Conservation (phyloP, 139 green algal species). For the Chlamydomonas applanata region DNA sequence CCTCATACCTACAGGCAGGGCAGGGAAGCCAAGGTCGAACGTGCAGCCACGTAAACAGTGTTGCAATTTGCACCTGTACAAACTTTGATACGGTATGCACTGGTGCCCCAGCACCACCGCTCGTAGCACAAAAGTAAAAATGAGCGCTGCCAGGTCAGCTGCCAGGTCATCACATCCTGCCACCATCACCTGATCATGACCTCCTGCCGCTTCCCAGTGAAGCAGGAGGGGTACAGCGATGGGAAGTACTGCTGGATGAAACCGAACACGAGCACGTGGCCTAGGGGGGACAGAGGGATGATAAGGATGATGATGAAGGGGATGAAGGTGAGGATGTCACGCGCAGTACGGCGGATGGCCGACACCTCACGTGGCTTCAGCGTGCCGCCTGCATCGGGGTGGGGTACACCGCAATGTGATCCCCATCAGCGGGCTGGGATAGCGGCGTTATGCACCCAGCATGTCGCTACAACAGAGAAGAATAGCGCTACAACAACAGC, state of each 20-base stretch:
- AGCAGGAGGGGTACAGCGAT: constrained; percentile 94
- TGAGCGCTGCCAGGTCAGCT: too few relatives aligned
- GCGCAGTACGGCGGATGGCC: constrained; percentile 84
- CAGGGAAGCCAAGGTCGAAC: neutral
- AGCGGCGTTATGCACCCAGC: too few relatives aligned
- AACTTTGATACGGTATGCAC: too few relatives aligned
- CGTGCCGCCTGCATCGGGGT: constrained; percentile 59
- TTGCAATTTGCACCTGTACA: too few relatives aligned
- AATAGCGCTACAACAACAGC: too few relatives aligned
- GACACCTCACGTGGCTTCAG: constrained; percentile 90
- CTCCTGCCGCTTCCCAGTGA: constrained; percentile 83
- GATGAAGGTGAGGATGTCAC: constrained; percentile 91
- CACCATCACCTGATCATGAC: constrained; percentile 50
- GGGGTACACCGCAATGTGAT: too few relatives aligned
- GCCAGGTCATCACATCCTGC: too few relatives aligned
- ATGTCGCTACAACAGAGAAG: too few relatives aligned
- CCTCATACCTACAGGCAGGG: constrained; percentile 67
- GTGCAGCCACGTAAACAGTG: too few relatives aligned
- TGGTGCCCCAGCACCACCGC: too few relatives aligned
- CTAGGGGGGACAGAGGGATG: constrained; percentile 91
- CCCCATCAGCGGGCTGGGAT: too few relatives aligned
- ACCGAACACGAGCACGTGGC: constrained; percentile 96
- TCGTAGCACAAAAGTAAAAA: too few relatives aligned
- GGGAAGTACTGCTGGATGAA: constrained; percentile 99
- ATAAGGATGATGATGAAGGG: constrained; percentile 99